These are phyloP conservation scores for Lepidopterella palustris DNA, from an alignment of 495 filamentous ascomycete genomes.

Conservation along the genomic window DNA sequence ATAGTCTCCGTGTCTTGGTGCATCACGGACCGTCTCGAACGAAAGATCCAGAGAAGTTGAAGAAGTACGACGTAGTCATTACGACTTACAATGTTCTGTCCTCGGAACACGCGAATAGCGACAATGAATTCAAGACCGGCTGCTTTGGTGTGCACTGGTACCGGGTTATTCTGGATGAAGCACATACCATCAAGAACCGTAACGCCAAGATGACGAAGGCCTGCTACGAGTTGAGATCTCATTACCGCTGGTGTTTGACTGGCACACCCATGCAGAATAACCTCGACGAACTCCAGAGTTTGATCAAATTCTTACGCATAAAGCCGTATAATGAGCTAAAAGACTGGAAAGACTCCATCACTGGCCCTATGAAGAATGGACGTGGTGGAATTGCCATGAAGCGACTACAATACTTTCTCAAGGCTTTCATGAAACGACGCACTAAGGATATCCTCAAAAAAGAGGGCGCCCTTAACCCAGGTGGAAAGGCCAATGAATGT, in stretches of 20 bases:
- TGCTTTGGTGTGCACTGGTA: slow-evolving; percentile 93
- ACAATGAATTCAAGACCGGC: slow-evolving; percentile 60
- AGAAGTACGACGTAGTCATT: slow-evolving; percentile 89
- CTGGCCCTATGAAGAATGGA: slow-evolving; percentile 73
- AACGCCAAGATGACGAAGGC: slow-evolving; percentile 92
- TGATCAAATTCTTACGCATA: slow-evolving; percentile 90
- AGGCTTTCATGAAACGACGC: slow-evolving; percentile 91
- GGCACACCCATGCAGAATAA: slow-evolving; percentile 98
- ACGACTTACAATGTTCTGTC: slow-evolving; percentile 94
- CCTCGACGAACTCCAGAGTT: slow-evolving; percentile 88
- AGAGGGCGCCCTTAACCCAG: slow-evolving; percentile 67
- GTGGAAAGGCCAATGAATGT: slow-evolving; percentile 50
- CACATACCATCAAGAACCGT: slow-evolving; percentile 96
- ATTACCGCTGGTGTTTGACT: slow-evolving; percentile 92
- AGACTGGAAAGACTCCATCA: slow-evolving; percentile 85
- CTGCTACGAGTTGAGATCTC: slow-evolving; percentile 67
- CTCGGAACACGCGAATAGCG: slow-evolving; percentile 71
- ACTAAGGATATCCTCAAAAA: slow-evolving; percentile 91
- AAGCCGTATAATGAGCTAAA: slow-evolving; percentile 76
- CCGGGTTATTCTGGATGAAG: slow-evolving; percentile 90
- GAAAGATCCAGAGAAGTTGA: slow-evolving; percentile 65
- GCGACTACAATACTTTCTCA: slow-evolving; percentile 73
- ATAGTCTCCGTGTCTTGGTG: slow-evolving; percentile 69
- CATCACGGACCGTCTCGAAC: slow-evolving; percentile 85
- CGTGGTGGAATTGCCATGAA: slow-evolving; percentile 83